Evolutionary conservation across 768 basidiomycete species (phyloP).

Genomic region (Amanita molliuscula): DNA sequence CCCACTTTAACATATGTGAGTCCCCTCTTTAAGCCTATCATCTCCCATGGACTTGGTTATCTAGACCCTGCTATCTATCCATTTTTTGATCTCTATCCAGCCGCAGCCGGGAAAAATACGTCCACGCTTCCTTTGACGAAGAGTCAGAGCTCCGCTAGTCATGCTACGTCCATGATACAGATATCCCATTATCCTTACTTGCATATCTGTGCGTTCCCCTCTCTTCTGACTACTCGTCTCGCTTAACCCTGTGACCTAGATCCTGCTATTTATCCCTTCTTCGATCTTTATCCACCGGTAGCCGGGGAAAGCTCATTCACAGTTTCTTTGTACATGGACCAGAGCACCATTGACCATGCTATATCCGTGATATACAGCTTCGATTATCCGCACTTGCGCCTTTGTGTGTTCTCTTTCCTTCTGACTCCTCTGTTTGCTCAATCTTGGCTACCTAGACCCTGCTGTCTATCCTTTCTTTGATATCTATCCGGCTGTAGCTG

Average conservation of each 20-base stretch:
- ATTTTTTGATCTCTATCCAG: conserved; percentile 7
- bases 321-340: conserved; percentile 6
- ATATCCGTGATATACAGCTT: too few species aligned
- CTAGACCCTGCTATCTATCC: conserved; percentile 10
- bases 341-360: conserved; percentile 12
- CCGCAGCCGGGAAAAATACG: background rate
- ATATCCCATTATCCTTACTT: too few species aligned
- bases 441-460: conserved; percentile 7
- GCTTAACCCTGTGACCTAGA: background rate
- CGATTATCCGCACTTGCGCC: conserved; percentile 27
- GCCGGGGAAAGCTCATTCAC: too few species aligned
- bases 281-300: conserved; percentile 1
- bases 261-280: background rate
- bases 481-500: conserved; percentile 11
- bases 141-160: too few species aligned
- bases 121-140: too few species aligned
- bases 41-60: too few species aligned
- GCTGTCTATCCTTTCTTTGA: conserved; percentile 14
- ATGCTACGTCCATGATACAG: too few species aligned
- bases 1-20: too few species aligned
- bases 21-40: too few species aligned
- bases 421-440: too few species aligned
- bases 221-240: too few species aligned
- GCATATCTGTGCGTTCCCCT: too few species aligned
- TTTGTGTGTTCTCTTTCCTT: background rate